Conservation (phyloP, 164 flowering plant species). For the Hamamelis virginiana region DNA sequence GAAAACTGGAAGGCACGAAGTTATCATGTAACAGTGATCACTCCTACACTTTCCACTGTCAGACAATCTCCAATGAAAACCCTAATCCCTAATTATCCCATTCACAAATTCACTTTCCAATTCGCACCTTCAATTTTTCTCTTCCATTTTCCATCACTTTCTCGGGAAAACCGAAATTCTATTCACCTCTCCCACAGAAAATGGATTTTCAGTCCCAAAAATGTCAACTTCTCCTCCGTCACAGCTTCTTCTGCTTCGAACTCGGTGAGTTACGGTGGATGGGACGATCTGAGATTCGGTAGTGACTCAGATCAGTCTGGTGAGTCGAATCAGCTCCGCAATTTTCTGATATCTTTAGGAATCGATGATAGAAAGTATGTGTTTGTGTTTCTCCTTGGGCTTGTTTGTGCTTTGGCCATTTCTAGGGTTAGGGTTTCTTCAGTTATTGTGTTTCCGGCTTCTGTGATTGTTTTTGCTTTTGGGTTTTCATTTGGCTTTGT, state of each 20-base stretch:
- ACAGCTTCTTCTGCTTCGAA: constrained; percentile 25
- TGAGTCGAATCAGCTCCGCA: constrained; percentile 53
- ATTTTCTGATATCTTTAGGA: constrained; percentile 53
- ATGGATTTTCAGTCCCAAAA: constrained; percentile 12
- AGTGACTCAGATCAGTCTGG: constrained; percentile 30
- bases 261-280: constrained; percentile 55
- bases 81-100: constrained; percentile 15
- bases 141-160: constrained; percentile 22
- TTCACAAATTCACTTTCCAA: background rate
- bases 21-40: too few species aligned
- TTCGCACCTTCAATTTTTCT: constrained; percentile 11
- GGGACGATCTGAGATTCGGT: constrained; percentile 53
- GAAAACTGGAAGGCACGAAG: too few species aligned
- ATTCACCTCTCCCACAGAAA: constrained; percentile 19
- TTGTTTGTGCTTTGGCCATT: constrained; percentile 67
- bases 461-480: constrained; percentile 58
- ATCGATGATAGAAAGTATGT: constrained; percentile 59
- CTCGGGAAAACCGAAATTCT: constrained; percentile 20
- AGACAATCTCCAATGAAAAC: constrained; percentile 24
- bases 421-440: constrained; percentile 70
- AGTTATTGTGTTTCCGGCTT: constrained; percentile 63
- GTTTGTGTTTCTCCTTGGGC: constrained; percentile 61
- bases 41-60: too few species aligned
- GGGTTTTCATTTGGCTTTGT: constrained; percentile 76
- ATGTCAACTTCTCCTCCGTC: constrained; percentile 15